These are phyloP conservation scores for Trichophyton verrucosum DNA, from an alignment of 2,329 filamentous ascomycete genomes.

Conservation along the genomic window DNA sequence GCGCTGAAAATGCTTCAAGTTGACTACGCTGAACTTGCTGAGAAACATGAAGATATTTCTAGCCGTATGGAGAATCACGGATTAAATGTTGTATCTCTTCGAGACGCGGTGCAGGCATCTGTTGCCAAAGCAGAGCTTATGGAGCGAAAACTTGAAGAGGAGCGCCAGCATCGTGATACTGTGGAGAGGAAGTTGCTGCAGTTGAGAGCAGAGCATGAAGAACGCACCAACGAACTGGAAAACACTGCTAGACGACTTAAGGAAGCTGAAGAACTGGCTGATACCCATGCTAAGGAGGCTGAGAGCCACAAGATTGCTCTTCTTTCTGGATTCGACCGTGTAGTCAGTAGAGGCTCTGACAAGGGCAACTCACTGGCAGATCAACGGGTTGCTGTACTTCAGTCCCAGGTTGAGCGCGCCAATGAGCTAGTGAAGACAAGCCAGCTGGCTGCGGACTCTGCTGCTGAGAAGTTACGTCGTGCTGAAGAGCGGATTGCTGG, in stretches of 20 bases:
- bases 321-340: slow-evolving; percentile 66
- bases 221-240: slow-evolving; percentile 64
- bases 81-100: slow-evolving; percentile 60
- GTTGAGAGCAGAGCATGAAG: slow-evolving; percentile 72
- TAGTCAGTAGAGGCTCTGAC: slow-evolving; percentile 36
- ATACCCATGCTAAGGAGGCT: slow-evolving; percentile 78
- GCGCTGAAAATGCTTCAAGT: slow-evolving; percentile 62
- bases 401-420: slow-evolving; percentile 65
- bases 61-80: slow-evolving; percentile 57
- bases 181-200: slow-evolving; percentile 63
- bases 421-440: slow-evolving; percentile 76
- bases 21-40: slow-evolving; percentile 69
- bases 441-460: slow-evolving; percentile 72
- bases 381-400: slow-evolving; percentile 56
- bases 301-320: slow-evolving; percentile 73
- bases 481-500: slow-evolving; percentile 96
- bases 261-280: slow-evolving; percentile 77
- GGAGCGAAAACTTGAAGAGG: slow-evolving; percentile 66
- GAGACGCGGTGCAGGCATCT: slow-evolving; percentile 66
- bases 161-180: slow-evolving; percentile 61
- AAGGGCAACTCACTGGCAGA: slow-evolving; percentile 38
- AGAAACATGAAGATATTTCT: slow-evolving; percentile 54
- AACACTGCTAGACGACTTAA: slow-evolving; percentile 58
- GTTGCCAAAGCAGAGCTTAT: slow-evolving; percentile 62
- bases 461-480: slow-evolving; percentile 76